Evolutionary conservation across 371 early-diverging fungal species (phyloP).

Genomic region (Lichtheimia corymbifera): DNA sequence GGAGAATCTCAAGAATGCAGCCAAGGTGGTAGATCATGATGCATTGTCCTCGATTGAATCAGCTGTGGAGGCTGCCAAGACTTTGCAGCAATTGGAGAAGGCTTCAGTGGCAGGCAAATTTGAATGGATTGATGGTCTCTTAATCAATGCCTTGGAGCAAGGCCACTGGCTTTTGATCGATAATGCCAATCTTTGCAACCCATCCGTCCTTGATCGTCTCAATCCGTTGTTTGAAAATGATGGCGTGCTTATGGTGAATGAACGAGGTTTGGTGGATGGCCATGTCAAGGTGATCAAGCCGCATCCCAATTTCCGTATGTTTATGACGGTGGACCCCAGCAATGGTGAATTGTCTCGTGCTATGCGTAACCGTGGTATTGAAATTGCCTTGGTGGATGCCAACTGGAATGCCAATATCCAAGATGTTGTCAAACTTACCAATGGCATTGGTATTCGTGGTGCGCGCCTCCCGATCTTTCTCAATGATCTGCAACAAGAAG

Average conservation of each 20-base stretch:
- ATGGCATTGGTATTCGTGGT: constrained; percentile 58
- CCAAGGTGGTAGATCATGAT: constrained; percentile 23
- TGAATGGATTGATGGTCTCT: constrained; percentile 97
- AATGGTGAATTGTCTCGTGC: constrained; percentile 95
- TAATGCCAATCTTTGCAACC: constrained; percentile 97
- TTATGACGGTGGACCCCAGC: constrained; percentile 97
- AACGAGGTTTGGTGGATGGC: constrained; percentile 86
- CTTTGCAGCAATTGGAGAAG: constrained; percentile 51
- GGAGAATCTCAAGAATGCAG: constrained; percentile 26
- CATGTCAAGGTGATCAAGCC: constrained; percentile 83
- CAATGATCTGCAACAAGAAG: constrained; percentile 36
- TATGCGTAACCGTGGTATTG: constrained; percentile 96
- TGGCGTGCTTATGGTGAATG: constrained; percentile 88
- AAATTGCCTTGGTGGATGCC: constrained; percentile 71
- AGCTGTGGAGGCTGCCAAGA: constrained; percentile 17
- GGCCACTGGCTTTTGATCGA: constrained; percentile 99
- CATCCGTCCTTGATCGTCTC: constrained; percentile 94
- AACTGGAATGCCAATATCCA: constrained; percentile 41
- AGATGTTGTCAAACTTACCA: constrained; percentile 53
- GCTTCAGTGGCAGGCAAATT: constrained; percentile 77
- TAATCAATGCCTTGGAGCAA: constrained; percentile 91
- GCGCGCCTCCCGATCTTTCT: constrained; percentile 32
- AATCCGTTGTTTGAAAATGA: constrained; percentile 92
- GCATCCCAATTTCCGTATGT: constrained; percentile 96
- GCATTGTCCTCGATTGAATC: constrained; percentile 15